Evolutionary conservation across 768 basidiomycete species (phyloP).

Genomic region (Termitomyces sp.): DNA sequence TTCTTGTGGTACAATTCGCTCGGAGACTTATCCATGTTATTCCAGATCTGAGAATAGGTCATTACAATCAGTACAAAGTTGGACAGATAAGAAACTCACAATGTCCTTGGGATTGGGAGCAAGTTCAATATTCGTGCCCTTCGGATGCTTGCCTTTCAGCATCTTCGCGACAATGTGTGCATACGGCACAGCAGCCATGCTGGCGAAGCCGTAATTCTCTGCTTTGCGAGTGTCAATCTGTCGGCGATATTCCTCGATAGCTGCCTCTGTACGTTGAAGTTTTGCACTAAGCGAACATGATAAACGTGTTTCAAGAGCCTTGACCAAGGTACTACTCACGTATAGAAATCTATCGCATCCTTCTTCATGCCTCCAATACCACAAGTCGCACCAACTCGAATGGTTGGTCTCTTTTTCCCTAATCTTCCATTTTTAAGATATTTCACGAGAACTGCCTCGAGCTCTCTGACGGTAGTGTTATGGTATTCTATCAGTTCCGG

Average conservation of each 20-base stretch:
- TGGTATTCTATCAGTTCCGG: constrained; percentile 90
- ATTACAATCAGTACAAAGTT: neutral
- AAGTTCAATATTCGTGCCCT: constrained; percentile 63
- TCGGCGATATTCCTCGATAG: constrained; percentile 67
- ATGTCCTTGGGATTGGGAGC: constrained; percentile 92
- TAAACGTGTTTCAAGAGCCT: neutral
- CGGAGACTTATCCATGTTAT: constrained; percentile 76
- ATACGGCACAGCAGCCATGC: constrained; percentile 84
- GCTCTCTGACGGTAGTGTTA: constrained; percentile 89
- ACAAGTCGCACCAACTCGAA: constrained; percentile 72
- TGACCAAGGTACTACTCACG: constrained; percentile 50
- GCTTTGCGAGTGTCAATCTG: constrained; percentile 72
- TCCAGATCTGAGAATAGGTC: constrained; percentile 63
- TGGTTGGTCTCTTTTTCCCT: constrained; percentile 75
- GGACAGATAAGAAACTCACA: constrained; percentile 34
- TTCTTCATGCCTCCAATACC: constrained; percentile 81
- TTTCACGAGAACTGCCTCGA: constrained; percentile 84
- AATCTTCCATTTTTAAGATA: constrained; percentile 84
- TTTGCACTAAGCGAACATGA: constrained; percentile 34
- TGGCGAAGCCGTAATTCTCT: constrained; percentile 90
- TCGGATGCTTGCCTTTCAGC: constrained; percentile 62
- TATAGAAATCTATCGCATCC: constrained; percentile 94
- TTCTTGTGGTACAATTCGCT: constrained; percentile 62
- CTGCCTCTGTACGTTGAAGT: constrained; percentile 62
- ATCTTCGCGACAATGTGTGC: constrained; percentile 81